A percentile compares a stretch with the other conserved stretches of the same genome.
phyloP scores from a whole-genome alignment of 495 filamentous ascomycete species.

The Xylaria bambusicola region DNA sequence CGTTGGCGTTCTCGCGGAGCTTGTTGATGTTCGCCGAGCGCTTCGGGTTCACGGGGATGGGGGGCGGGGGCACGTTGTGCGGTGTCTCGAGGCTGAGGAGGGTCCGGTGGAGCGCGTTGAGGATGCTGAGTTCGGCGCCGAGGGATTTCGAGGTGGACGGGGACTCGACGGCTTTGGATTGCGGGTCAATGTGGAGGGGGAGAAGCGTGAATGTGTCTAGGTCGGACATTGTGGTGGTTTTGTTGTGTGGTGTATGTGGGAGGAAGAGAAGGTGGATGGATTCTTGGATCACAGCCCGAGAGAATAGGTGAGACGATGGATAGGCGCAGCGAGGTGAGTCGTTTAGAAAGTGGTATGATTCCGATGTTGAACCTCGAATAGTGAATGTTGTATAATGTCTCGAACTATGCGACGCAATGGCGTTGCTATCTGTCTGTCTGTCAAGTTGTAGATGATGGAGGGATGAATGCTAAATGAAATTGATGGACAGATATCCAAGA shows the following conservation, averaged over 20 bases:
- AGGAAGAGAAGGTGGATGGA: conserved; percentile 14
- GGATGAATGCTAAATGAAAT: too few species aligned
- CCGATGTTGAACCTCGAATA: too few species aligned
- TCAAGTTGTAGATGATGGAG: too few species aligned
- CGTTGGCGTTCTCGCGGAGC: conserved; percentile 85
- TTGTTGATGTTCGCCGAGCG: conserved; percentile 83
- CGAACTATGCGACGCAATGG: too few species aligned
- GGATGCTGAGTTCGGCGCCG: conserved; percentile 63
- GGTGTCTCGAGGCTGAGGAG: conserved; percentile 62
- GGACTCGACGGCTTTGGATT: conserved; percentile 62
- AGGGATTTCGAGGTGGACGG: conserved; percentile 49
- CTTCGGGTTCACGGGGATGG: conserved; percentile 81
- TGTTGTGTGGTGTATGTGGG: too few species aligned
- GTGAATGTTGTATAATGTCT: too few species aligned
- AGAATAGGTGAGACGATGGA: too few species aligned
- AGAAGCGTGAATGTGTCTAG: conserved; percentile 80
- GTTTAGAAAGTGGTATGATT: too few species aligned
- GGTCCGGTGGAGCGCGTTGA: conserved; percentile 72
- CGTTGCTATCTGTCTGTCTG: too few species aligned
- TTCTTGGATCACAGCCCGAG: too few species aligned
- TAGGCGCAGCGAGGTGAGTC: too few species aligned
- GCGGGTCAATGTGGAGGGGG: conserved; percentile 76
- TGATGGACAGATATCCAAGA: too few species aligned
- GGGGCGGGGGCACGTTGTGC: conserved; percentile 67
- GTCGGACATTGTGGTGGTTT: conserved; percentile 50